A percentile compares a stretch with the other conserved stretches of the same genome.
Evolutionary conservation across 257 asterid genomes (phyloP).

Genomic region (Solanum chilense): DNA sequence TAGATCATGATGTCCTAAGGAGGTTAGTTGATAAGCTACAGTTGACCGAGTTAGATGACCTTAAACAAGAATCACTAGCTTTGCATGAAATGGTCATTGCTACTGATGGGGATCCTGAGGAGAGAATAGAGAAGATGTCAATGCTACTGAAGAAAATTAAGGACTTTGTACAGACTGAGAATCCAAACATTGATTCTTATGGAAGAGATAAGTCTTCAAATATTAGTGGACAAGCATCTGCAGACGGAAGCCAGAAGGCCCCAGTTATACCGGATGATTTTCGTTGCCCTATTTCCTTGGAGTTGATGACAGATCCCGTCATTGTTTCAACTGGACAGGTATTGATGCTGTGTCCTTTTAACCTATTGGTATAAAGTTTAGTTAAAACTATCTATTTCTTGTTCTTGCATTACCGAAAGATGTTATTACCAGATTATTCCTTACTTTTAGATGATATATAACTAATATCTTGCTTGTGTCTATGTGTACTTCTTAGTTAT

Average conservation of each 20-base stretch:
- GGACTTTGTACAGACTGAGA: slow-evolving; percentile 84
- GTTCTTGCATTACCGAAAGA: neutral
- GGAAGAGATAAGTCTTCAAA: slow-evolving; percentile 36
- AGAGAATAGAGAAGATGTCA: slow-evolving; percentile 91
- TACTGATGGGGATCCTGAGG: slow-evolving; percentile 89
- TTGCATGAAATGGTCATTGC: slow-evolving; percentile 91
- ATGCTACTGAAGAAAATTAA: slow-evolving; percentile 80
- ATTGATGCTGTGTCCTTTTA: neutral
- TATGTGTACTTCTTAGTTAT: neutral
- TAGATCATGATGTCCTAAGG: slow-evolving; percentile 42
- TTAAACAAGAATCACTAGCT: slow-evolving; percentile 93
- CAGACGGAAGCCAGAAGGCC: slow-evolving; percentile 36
- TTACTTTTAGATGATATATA: neutral
- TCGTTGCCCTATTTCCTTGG: slow-evolving; percentile 94
- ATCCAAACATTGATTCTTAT: slow-evolving; percentile 45
- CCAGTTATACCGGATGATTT: slow-evolving; percentile 90
- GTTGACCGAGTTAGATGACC: slow-evolving; percentile 67
- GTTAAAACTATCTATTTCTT: neutral
- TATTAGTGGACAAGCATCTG: slow-evolving; percentile 27
- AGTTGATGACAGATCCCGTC: slow-evolving; percentile 95
- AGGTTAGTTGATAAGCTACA: slow-evolving; percentile 75
- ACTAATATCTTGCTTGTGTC: neutral
- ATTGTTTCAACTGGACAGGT: slow-evolving; percentile 99
- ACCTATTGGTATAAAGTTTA: neutral
- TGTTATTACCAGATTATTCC: neutral